phyloP scores from a whole-genome alignment of 345 rosid species.

The Aurinia saxatilis region DNA sequence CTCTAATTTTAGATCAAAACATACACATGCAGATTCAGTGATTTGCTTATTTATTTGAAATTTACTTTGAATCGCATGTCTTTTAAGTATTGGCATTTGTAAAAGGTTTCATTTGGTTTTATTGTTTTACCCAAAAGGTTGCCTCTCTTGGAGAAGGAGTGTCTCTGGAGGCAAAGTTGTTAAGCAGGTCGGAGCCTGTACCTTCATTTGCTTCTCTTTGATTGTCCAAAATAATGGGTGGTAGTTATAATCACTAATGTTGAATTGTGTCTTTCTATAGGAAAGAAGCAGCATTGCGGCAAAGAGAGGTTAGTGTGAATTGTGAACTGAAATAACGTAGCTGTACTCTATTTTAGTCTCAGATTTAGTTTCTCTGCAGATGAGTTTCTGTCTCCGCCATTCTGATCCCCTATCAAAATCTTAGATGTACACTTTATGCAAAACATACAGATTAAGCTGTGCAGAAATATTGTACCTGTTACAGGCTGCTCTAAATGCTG shows the following conservation, averaged over 20 bases:
- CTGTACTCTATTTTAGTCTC: not conserved
- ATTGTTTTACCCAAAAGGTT: slow-evolving; percentile 47
- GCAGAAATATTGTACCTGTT: slow-evolving; percentile 14
- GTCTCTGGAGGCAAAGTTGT: slow-evolving; percentile 85
- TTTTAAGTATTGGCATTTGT: slow-evolving; percentile 6
- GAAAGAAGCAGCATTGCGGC: slow-evolving; percentile 88
- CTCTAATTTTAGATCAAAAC: not conserved
- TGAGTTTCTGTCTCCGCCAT: slow-evolving; percentile 1
- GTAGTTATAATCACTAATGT: not conserved
- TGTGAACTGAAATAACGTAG: not conserved
- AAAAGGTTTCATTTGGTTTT: slow-evolving; percentile 16
- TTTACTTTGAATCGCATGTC: not conserved
- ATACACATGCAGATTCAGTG: not conserved
- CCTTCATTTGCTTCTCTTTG: slow-evolving; percentile 15
- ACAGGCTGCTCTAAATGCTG: slow-evolving; percentile 93
- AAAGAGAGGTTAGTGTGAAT: slow-evolving; percentile 63
- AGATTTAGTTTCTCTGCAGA: not conserved
- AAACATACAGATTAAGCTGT: slow-evolving; percentile 11
- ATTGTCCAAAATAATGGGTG: not conserved
- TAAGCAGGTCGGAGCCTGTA: slow-evolving; percentile 57
- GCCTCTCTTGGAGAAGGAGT: slow-evolving; percentile 97
- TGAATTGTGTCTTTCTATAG: slow-evolving; percentile 33
- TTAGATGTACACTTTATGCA: not conserved
- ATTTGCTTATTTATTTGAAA: not conserved
- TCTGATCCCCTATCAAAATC: not conserved